Conservation (phyloP, 2,329 filamentous ascomycete genomes). For the Aurifilum marmelostoma region DNA sequence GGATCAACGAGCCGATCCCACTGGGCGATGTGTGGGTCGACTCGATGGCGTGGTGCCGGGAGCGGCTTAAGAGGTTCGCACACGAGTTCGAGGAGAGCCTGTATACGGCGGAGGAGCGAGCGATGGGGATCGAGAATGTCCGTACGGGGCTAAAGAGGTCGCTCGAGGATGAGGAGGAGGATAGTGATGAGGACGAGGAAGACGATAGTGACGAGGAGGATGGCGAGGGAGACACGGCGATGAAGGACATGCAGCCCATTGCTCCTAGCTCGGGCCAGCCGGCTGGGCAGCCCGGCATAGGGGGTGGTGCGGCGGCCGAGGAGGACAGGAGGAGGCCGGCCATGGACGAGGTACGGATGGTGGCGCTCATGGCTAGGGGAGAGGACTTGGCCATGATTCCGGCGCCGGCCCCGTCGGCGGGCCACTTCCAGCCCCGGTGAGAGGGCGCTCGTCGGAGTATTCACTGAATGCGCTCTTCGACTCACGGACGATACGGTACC, state of each 20-base stretch:
- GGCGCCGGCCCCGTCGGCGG: not conserved
- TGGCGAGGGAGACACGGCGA: conserved; percentile 47
- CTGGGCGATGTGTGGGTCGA: conserved; percentile 45
- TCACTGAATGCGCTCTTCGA: not conserved
- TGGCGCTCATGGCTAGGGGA: not conserved
- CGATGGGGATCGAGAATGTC: conserved; percentile 68
- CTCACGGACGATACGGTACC: too few species aligned
- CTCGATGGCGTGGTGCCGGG: conserved; percentile 38
- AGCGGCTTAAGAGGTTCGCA: conserved; percentile 43
- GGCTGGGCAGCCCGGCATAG: conserved; percentile 18
- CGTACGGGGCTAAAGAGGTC: conserved; percentile 69
- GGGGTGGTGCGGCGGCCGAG: conserved; percentile 7
- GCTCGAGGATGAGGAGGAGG: conserved; percentile 56
- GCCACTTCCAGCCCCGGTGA: not conserved
- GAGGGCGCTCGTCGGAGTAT: not conserved
- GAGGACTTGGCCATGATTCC: not conserved
- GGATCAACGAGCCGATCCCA: conserved; percentile 40
- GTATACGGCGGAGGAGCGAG: conserved; percentile 73
- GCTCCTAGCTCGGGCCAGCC: conserved; percentile 6
- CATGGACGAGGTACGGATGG: not conserved
- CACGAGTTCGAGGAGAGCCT: conserved; percentile 60
- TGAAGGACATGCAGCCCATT: conserved; percentile 29
- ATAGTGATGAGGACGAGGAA: conserved; percentile 59
- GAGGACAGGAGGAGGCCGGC: conserved; percentile 2
- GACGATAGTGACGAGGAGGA: conserved; percentile 40